Evolutionary conservation across 441 rosid genomes (phyloP), one percentile per base, ranked within the genome.

Genomic region (Populus hybrid): DNA sequence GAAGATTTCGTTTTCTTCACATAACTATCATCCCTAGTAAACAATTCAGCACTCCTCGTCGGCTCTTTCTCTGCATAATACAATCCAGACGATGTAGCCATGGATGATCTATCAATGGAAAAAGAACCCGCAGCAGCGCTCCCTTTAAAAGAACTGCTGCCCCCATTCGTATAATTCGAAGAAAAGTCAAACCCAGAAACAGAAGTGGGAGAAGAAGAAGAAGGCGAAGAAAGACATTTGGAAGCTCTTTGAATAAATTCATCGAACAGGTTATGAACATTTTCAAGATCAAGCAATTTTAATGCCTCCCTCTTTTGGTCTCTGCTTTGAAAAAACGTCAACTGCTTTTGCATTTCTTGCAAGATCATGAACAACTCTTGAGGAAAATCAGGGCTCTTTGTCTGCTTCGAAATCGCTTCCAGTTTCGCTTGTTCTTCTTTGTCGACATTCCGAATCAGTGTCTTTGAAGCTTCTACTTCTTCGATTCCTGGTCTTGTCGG

Each of bases 181-280:
- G 85, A 70, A 8, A 82, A 78, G 0, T 79, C 42, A 68, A 83
- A 78, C 46, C 36, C 28, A 66, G 83, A 77, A 3, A 83, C n/a
- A 66, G 82, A 78, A 54, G 42, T 18, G 59, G 77, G 8, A 10
- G 85, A 69, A 1, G 82, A 69, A 9, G 87, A 57, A 59, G 87
- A 61, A 24, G 89, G 73, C 8, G 87, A 80, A 65, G 85, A 78
- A 46, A 93, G 67, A 70, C 97, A 93, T 70, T 77, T 72, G 5
- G 96, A 90, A 76, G 98, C 99, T 86, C 96, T 91, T 79, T 93
- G 98, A 74, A 96, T 90, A 76, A 84, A 88, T 21, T 91, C 96
- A 76, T 93, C 99, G 85, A 94, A 96, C 79, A 90, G 20, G 0
- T 85, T 72, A 76, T 96, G 98, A 34, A 83, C 73, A 68, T 79